phyloP scores from a whole-genome alignment of 78 protist genomes.

The Dictyostelium purpureum region DNA sequence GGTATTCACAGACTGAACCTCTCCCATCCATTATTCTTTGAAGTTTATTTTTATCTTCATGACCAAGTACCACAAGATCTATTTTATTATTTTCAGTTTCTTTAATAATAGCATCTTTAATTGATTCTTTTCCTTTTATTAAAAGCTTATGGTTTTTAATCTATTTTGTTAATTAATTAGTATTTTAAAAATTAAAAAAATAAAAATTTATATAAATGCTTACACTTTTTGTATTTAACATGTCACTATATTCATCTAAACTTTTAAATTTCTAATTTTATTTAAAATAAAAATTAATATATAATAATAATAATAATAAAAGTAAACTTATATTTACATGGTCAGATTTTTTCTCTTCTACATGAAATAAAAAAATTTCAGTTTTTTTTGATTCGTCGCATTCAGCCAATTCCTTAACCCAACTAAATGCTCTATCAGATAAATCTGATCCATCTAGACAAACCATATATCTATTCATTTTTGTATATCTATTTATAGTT shows the following conservation, averaged over 20 bases:
- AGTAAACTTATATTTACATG: background rate
- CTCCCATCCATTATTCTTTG: background rate
- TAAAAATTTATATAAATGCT: background rate
- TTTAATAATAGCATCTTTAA: conserved; percentile 12
- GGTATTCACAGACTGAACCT: conserved; percentile 2
- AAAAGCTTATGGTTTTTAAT: background rate
- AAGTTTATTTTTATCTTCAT: background rate
- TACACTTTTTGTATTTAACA: too few relatives aligned
- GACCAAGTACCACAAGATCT: conserved; percentile 35
- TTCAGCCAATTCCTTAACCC: background rate
- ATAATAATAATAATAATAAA: background rate
- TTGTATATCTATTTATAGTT: background rate
- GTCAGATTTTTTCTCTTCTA: background rate
- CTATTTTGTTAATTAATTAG: background rate
- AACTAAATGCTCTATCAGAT: conserved; percentile 32
- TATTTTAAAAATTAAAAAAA: background rate
- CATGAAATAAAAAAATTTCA: background rate
- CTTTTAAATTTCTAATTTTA: too few relatives aligned
- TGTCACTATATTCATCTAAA: too few relatives aligned
- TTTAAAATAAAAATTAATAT: background rate
- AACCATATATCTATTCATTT: conserved; percentile 12
- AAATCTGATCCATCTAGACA: conserved; percentile 43
- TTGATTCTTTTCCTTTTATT: background rate
- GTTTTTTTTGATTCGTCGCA: background rate
- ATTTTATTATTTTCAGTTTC: conserved; percentile 14